These are phyloP conservation scores for Strigomonas culicis DNA, from an alignment of 208 protist genomes.

Conservation along the genomic window DNA sequence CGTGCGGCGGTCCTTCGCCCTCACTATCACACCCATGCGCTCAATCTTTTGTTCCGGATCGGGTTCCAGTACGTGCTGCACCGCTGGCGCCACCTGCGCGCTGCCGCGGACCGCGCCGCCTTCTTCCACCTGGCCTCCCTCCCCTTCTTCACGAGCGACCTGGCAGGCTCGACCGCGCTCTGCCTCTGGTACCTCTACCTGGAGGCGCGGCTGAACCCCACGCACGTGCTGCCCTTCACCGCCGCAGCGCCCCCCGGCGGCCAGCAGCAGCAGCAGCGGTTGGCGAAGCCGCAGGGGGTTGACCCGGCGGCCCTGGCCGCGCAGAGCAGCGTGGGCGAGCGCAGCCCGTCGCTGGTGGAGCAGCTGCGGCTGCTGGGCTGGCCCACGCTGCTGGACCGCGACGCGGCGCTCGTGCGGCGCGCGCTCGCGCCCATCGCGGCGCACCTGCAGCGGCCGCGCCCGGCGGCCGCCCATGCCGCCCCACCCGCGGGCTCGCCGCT, in stretches of 20 bases:
- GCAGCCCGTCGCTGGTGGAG: constrained; percentile 16
- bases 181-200: constrained; percentile 2
- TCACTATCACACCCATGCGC: constrained; percentile 15
- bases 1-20: not conserved
- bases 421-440: constrained; percentile 13
- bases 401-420: constrained; percentile 30
- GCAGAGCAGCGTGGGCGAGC: not conserved
- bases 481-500: constrained; percentile 5
- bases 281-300: not conserved
- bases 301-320: not conserved
- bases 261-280: not conserved
- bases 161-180: not conserved
- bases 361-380: constrained; percentile 48
- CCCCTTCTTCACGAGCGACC: not conserved
- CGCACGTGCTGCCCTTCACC: not conserved
- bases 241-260: too few species aligned
- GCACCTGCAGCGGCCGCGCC: not conserved
- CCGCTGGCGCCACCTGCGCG: constrained; percentile 7
- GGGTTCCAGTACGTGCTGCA: constrained; percentile 22
- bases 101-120: not conserved
- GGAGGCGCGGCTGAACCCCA: constrained; percentile 7
- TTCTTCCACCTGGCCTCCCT: constrained; percentile 11
- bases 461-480: not conserved
- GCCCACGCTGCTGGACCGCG: constrained; percentile 33
- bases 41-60: constrained; percentile 21